A percentile compares a stretch with the other conserved stretches of the same genome.
Conservation (phyloP, 1,284 basidiomycete genomes). For the Trichosporon sp. region DNA sequence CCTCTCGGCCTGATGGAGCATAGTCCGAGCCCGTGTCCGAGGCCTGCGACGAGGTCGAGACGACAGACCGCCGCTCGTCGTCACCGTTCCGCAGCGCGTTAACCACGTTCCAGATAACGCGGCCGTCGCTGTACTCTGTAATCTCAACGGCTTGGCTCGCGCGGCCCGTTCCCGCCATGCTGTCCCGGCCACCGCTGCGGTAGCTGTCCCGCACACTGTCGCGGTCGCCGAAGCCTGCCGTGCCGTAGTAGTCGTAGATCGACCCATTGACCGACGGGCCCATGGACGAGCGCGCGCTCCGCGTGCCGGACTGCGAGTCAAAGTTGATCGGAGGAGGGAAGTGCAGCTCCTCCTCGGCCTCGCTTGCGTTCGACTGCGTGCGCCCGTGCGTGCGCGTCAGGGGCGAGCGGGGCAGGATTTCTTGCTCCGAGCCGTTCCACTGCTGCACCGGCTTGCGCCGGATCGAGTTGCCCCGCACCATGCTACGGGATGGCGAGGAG, state of each 20-base stretch:
- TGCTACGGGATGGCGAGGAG: not conserved
- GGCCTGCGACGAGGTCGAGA: not conserved
- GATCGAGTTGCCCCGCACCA: slow-evolving; percentile 20
- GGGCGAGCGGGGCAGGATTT: slow-evolving; percentile 26
- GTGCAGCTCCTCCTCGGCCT: not conserved
- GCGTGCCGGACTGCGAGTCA: slow-evolving; percentile 1
- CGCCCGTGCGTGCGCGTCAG: slow-evolving; percentile 18
- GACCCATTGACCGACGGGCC: slow-evolving; percentile 6
- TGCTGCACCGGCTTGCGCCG: slow-evolving; percentile 41
- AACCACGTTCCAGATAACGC: slow-evolving; percentile 42
- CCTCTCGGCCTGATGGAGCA: not conserved
- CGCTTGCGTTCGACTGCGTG: slow-evolving; percentile 3
- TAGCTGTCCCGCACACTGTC: not conserved
- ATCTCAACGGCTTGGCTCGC: slow-evolving; percentile 38
- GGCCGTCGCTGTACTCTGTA: slow-evolving; percentile 43
- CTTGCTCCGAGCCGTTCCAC: slow-evolving; percentile 33
- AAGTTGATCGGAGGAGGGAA: slow-evolving; percentile 5
- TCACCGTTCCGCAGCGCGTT: slow-evolving; percentile 29
- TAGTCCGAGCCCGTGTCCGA: not conserved
- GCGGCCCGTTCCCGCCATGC: slow-evolving; percentile 4
- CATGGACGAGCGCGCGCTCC: not conserved
- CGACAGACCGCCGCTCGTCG: slow-evolving; percentile 3
- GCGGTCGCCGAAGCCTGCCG: not conserved
- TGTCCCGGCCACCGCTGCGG: not conserved
- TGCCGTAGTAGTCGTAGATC: slow-evolving; percentile 3